Conservation (phyloP, 306 rosid genomes). For the Gillenia trifoliata region DNA sequence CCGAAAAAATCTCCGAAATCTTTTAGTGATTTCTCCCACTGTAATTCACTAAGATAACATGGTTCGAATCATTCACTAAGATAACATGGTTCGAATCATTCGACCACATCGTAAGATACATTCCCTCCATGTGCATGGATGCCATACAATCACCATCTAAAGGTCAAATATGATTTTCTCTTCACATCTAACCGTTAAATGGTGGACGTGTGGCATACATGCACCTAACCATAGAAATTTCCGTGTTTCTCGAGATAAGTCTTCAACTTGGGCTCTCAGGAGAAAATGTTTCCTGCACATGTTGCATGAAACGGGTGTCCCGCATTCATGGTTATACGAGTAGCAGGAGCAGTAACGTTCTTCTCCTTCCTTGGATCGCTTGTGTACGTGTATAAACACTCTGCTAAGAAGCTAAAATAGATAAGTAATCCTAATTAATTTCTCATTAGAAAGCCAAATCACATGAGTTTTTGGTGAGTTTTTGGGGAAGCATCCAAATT, state of each 20-base stretch:
- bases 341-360: no score
- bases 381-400: neutral
- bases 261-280: neutral
- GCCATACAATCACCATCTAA: no score
- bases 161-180: no score
- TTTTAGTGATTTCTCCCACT: neutral
- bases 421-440: neutral
- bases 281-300: no score
- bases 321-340: neutral
- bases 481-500: neutral
- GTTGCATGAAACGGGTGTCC: neutral
- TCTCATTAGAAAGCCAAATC: neutral
- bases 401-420: neutral
- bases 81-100: neutral
- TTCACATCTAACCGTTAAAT: no score
- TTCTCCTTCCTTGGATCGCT: neutral
- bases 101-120: neutral
- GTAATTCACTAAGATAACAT: neutral
- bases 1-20: no score
- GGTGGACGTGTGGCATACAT: no score
- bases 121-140: neutral
- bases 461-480: neutral
- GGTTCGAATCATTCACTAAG: neutral
- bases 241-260: neutral
- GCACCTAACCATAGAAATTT: no score